Evolutionary conservation across 1,139 yeast genomes (phyloP), one percentile per base, ranked within the genome.

Genomic region (Suhomyces guaymorum): DNA sequence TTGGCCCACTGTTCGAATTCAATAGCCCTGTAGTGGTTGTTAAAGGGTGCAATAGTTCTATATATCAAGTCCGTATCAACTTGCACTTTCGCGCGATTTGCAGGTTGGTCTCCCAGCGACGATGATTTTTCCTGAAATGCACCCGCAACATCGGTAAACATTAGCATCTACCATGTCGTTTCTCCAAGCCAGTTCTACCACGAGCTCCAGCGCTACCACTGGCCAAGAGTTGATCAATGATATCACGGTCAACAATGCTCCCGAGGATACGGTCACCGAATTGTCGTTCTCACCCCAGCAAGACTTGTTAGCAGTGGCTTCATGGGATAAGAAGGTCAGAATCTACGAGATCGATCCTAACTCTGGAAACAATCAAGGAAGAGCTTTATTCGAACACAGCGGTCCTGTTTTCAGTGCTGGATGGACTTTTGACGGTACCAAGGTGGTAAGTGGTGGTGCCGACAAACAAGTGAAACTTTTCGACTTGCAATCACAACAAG

Each of bases 251-350:
- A 76, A 79, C 45, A 84, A 85, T 51, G 88, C 95, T 2, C 97
- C 97, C 9, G 95, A 87, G 44, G 98, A 94, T 55, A 82, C 96
- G 3, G 75, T 94, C 20, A 75, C 90, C n/a, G 95, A 87, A 49
- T 59, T 94, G 39, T 70, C 89, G 13, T 94, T 92, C 61, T 86
- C 96, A n/a, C 88, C 97, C n/a, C 87, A 75, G 45, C 94, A 85
- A 16, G 97, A 94, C 49, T 67, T 80, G 41, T 61, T 83, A 39
- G 80, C 95, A 2, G 95, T 81, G 3, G 77, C 95, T 8, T 83
- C 95, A 24, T 94, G 99, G 98, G 99, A 94, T 62, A 86, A 85
- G 52, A 89, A 89, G 56, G 96, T 88, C 24, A 75, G 98, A 41
- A 82, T 94, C 40, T 94, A 94, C 69, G 97, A 92, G 58, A 80